phyloP scores from a whole-genome alignment of 257 asterid genomes.

The Fraxinus anomala region DNA sequence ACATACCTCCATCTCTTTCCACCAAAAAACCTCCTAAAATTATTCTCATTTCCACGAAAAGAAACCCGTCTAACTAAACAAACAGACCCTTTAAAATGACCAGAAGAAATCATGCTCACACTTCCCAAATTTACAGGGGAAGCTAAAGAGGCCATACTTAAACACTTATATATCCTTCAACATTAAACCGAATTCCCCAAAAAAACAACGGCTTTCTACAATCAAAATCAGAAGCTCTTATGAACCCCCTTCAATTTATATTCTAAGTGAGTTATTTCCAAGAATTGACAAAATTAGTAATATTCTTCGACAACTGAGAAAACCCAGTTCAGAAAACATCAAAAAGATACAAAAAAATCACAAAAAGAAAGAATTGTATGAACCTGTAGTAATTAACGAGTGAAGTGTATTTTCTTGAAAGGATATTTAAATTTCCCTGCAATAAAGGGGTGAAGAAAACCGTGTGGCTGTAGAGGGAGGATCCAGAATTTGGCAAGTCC shows the following conservation, averaged over 20 bases:
- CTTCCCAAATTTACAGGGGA: constrained; percentile 94
- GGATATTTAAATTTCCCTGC: neutral
- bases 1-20: constrained; percentile 70
- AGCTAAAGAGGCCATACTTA: constrained; percentile 77
- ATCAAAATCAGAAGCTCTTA: constrained; percentile 23
- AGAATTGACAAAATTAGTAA: neutral
- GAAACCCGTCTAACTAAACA: constrained; percentile 64
- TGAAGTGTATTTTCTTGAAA: constrained; percentile 15
- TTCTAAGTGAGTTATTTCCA: constrained; percentile 14
- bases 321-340: constrained; percentile 24
- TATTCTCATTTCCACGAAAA: constrained; percentile 46
- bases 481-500: constrained; percentile 25
- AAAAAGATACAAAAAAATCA: neutral
- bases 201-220: constrained; percentile 19
- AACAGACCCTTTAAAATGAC: constrained; percentile 74
- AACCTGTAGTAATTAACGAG: constrained; percentile 34
- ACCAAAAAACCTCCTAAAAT: constrained; percentile 53
- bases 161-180: constrained; percentile 37
- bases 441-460: constrained; percentile 21
- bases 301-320: neutral
- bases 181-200: constrained; percentile 32
- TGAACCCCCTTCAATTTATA: constrained; percentile 14
- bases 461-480: constrained; percentile 29
- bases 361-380: constrained; percentile 2
- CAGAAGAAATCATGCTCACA: constrained; percentile 60